Base-by-base conservation (phyloP, 768 basidiomycete genomes). In the Chlorophyllum brunneum region DNA sequence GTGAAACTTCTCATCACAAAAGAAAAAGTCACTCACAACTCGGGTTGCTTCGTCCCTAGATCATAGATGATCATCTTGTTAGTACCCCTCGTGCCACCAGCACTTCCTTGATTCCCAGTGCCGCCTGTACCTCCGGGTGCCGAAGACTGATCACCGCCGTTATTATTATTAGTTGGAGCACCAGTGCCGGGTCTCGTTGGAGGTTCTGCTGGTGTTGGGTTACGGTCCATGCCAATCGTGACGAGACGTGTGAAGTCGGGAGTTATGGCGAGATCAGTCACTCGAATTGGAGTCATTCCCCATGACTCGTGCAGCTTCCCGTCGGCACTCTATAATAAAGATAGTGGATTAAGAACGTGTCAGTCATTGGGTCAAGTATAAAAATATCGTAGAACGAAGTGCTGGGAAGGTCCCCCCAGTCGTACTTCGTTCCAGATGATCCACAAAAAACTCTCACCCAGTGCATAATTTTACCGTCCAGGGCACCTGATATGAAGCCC, bases 401-500 rank as follows among this genome's bases (percentile, higher is more conserved):
- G 60, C 46, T 48, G 23, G 50, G 30, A 52, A 60, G 54, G 48
- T 47, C 36, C 36, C 36, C 36, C 36, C 13, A 16, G 36, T 16
- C 13, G 36, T 13, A 4, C 36, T 15, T 4, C 5, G 18, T 15
- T 15, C 31, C 43, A 37, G 45, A 55, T 33, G 52, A 40, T 48
- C 20, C 20, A 34, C 4, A 33, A 18, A 13, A 22, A 46, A 55
- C 33, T 64, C 81, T 42, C 68, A 92, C 93, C 92, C 92, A 95
- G 52, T 85, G 80, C 38, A 85, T 77, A 54, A 91, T 83, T 67
- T 83, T 86, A 56, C 85, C 82, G 67, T 98, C 95, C 63, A 95
- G 74, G 37, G 88, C 88, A 44, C 86, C 87, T 9, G 93, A 95
- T 59, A 97, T 80, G 65, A 98, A 97, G 6, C 91, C 92, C 18